Base-by-base conservation (phyloP, 768 basidiomycete species). In the Boletus rubescentipes region DNA sequence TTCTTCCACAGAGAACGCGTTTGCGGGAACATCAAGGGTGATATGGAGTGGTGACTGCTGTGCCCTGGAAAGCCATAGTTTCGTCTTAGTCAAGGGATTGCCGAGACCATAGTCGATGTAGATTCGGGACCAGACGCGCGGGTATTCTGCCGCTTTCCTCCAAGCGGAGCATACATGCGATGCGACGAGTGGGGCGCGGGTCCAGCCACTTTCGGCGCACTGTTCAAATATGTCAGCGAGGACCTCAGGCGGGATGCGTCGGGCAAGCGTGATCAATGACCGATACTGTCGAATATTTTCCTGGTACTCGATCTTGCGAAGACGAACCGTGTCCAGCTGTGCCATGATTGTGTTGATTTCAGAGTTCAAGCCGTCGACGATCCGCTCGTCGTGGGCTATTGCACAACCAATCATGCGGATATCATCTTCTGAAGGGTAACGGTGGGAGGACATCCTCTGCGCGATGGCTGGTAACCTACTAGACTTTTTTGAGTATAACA, bases 111-210 rank as follows among this genome's bases (percentile, higher is more conserved):
- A 70, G 54, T 82, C 74, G 46, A 85, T 70, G 53, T 81, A 79
- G 49, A 85, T 60, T 61, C 77, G 72, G 5, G 82, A 81, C 85
- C 84, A 86, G 21, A 83, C 74, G 20, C 74, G 69, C n/a, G 83
- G 81, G 35, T 72, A 70, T 37, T 65, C 67, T 15, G 80, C 72
- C 1, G 82, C 83, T 58, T 72, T 75, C 51, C 83, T 75, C 85
- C 85, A 87, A 46, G 76, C 70, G 4, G 77, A 74, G 60, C 83
- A 86, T 38, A 85, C 82, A 43, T 83, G 80, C 10, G 83, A 85
- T 38, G 75, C 76, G 31, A 77, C 72, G 14, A 86, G 62, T 18
- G 84, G 84, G 18, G 78, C 80, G 26, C 76, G 74, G 26, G 77
- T 77, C 79, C 81, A 84, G 12, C 80, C 78, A 42, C 74, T 73